Evolutionary conservation across 495 filamentous ascomycete species (phyloP), one percentile per base, ranked within the genome.

Genomic region (Lasiosphaeria miniovina): DNA sequence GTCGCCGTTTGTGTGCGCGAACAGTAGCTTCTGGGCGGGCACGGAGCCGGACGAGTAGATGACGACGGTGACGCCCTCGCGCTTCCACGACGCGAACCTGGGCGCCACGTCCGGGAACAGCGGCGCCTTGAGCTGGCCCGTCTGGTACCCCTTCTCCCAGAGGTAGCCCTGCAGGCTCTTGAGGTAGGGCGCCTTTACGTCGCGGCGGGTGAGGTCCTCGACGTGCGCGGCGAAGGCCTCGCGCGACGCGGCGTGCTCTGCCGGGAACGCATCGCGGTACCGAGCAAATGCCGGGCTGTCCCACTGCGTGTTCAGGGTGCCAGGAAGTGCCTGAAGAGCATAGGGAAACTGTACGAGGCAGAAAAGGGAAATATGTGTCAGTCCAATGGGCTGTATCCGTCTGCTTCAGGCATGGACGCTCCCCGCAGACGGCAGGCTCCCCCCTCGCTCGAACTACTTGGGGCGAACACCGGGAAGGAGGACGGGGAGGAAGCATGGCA

Each of bases 41-140:
- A 91, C 85, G 6, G 83, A 86, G 36, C 88, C 88, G 15, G 83
- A 86, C 7, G 86, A 89, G 74, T 89, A 91, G 67, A 91, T 89
- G 64, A 83, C 79, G 45, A 90, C 75, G 24, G 66, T 66, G 35
- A 81, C 65, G 9, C 77, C 76, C 12, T 70, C 63, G 3, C 63
- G 57, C 45, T 71, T 65, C 86, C 86, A 90, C 43, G 67, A 31
- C 24, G 73, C 68, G 45, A 91, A 67, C 38, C 74, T 73, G 24
- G 82, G 80, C 15, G 77, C 71, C 17, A 91, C 88, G 64, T 91
- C 88, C 9, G 78, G 71, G 70, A 88, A 91, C 58, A 90, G 75
- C 41, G 87, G 87, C 15, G 86, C 86, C 46, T 77, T 75, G 52
- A 89, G 77, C 56, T 78, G 75, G 59, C 86, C 84, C 15, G 76